A percentile compares a stretch with the other conserved stretches of the same genome.
Evolutionary conservation across 169 alveolate species (phyloP).

Genomic region (Theileria annulata): DNA sequence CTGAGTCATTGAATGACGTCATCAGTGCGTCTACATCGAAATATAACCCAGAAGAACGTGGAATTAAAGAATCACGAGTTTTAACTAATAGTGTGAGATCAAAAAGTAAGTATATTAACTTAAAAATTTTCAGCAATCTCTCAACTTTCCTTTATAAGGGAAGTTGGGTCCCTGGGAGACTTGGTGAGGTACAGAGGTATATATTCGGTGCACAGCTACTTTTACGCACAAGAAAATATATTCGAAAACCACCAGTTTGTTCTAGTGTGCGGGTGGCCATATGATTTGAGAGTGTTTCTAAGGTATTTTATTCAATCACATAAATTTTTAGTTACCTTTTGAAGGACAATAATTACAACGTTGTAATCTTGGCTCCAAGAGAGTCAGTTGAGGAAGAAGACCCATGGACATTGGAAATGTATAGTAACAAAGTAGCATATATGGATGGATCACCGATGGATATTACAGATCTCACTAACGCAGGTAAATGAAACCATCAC

Average conservation of each 20-base stretch:
- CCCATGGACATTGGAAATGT: slow-evolving; percentile 48
- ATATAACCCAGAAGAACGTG: slow-evolving; percentile 1
- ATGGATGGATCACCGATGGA: slow-evolving; percentile 76
- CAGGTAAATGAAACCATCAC: slow-evolving; percentile 53
- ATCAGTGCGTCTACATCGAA: slow-evolving; percentile 65
- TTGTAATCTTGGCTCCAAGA: slow-evolving; percentile 65
- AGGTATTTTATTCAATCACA: slow-evolving; percentile 27
- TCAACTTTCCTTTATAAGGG: not conserved
- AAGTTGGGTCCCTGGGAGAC: slow-evolving; percentile 1
- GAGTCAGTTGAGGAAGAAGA: slow-evolving; percentile 51
- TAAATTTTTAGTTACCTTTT: slow-evolving; percentile 28
- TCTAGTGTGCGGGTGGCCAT: slow-evolving; percentile 77
- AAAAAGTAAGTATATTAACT: not conserved
- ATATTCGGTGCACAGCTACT: slow-evolving; percentile 25
- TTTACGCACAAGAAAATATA: slow-evolving; percentile 18
- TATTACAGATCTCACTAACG: slow-evolving; percentile 49
- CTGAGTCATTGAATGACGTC: slow-evolving; percentile 68
- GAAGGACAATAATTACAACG: slow-evolving; percentile 47
- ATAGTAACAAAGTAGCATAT: slow-evolving; percentile 54
- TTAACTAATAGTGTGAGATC: not conserved
- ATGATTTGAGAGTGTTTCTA: slow-evolving; percentile 63
- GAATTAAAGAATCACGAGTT: not conserved
- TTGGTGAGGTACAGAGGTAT: slow-evolving; percentile 26
- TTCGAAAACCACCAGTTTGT: slow-evolving; percentile 36
- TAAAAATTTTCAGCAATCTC: slow-evolving; percentile 16